phyloP scores from a whole-genome alignment of 78 protist species.

The Polysphondylium violaceum region DNA sequence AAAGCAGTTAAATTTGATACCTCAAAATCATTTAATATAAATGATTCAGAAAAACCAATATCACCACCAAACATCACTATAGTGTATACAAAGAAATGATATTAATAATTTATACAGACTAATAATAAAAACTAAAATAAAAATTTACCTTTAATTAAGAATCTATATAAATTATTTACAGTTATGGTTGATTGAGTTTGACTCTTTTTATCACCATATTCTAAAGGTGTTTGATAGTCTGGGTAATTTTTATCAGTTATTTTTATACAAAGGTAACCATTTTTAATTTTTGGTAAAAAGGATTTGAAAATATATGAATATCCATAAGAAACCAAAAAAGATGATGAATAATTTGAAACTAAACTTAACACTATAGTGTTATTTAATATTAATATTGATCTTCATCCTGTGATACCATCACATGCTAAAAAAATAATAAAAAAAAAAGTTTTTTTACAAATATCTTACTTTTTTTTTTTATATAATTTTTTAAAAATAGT shows the following conservation, averaged over 20 bases:
- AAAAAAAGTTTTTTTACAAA: no score
- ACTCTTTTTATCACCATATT: conserved; percentile 22
- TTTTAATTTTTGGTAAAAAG: conserved; percentile 18
- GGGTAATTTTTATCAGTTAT: background rate
- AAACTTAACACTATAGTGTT: no score
- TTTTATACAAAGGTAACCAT: conserved; percentile 4
- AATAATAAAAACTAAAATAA: no score
- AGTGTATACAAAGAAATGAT: background rate
- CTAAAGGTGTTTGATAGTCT: background rate
- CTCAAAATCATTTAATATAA: conserved; percentile 26
- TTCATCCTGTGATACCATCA: no score
- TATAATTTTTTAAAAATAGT: no score
- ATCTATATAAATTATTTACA: conserved; percentile 21
- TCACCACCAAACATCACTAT: conserved; percentile 60
- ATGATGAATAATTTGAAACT: no score
- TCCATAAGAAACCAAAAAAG: conserved; percentile 12
- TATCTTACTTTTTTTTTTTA: no score
- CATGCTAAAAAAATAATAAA: no score
- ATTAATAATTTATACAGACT: background rate
- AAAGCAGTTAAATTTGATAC: conserved; percentile 12
- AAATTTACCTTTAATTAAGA: conserved; percentile 29
- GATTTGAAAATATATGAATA: conserved; percentile 11
- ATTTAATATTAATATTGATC: no score
- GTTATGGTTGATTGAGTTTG: background rate
- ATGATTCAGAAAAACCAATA: conserved; percentile 53